Evolutionary conservation across 148 eudicot genomes (phyloP).

Genomic region (Hydrangea macrophylla): DNA sequence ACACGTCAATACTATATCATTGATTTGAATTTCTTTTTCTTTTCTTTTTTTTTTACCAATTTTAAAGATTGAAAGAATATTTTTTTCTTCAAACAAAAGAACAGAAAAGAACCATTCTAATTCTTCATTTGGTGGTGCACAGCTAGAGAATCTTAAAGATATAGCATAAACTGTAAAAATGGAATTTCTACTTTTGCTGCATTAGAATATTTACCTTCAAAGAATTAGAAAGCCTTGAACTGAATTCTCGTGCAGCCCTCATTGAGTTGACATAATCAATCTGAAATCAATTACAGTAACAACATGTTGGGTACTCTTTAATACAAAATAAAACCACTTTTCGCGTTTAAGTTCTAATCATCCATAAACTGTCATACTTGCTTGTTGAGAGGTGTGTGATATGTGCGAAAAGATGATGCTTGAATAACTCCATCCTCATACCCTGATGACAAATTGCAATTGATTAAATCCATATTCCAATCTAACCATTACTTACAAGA

Average conservation of each 20-base stretch:
- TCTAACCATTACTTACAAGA: too few relatives aligned
- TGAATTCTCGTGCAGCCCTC: constrained; percentile 87
- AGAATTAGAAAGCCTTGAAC: constrained; percentile 74
- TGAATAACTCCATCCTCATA: constrained; percentile 69
- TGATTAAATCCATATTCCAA: background rate
- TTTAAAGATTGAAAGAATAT: background rate
- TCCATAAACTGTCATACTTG: constrained; percentile 49
- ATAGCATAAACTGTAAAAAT: background rate
- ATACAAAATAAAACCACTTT: constrained; percentile 3
- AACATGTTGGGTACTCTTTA: constrained; percentile 2
- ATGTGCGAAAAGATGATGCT: constrained; percentile 95
- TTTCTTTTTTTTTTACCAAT: background rate
- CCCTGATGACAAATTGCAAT: constrained; percentile 38
- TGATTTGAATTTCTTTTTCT: too few relatives aligned
- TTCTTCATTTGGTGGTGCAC: background rate
- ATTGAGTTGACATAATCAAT: constrained; percentile 81
- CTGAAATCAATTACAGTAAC: constrained; percentile 31
- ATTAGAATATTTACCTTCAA: constrained; percentile 54
- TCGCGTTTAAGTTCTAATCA: background rate
- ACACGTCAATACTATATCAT: background rate
- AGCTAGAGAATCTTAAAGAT: background rate
- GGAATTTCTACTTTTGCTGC: background rate
- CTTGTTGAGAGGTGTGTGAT: constrained; percentile 94
- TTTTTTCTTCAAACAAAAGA: background rate
- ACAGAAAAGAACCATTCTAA: background rate